A percentile compares a stretch with the other conserved stretches of the same genome.
Evolutionary conservation across 2,329 filamentous ascomycete species (phyloP).

Genomic region (Elsinoe arachidis): DNA sequence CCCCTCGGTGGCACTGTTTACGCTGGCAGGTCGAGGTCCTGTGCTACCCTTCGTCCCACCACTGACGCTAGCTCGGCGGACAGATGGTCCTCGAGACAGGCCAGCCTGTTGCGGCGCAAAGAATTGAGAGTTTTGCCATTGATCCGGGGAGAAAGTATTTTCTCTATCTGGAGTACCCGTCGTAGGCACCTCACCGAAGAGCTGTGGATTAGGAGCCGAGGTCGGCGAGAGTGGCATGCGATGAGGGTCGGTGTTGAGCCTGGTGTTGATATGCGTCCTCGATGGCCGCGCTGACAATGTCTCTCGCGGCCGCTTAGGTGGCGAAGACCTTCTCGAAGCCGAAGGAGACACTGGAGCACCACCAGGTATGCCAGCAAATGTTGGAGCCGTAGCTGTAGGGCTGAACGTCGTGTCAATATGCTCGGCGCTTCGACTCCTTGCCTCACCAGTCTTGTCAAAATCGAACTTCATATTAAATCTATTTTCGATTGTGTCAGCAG

Average conservation of each 20-base stretch:
- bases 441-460: slow-evolving; percentile 20
- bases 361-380: slow-evolving; percentile 31
- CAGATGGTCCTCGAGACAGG: slow-evolving; percentile 9
- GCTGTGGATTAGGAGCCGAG: neutral
- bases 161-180: neutral
- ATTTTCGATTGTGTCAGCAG: slow-evolving; percentile 16
- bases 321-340: slow-evolving; percentile 21
- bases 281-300: slow-evolving; percentile 2
- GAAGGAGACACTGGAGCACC: slow-evolving; percentile 35
- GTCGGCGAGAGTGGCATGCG: slow-evolving; percentile 11
- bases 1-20: slow-evolving; percentile 11
- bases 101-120: slow-evolving; percentile 8
- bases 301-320: slow-evolving; percentile 12
- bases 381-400: slow-evolving; percentile 38
- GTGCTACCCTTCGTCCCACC: neutral
- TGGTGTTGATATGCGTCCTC: slow-evolving; percentile 9
- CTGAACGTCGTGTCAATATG: slow-evolving; percentile 43
- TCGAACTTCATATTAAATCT: slow-evolving; percentile 27
- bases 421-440: slow-evolving; percentile 40
- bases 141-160: slow-evolving; percentile 1
- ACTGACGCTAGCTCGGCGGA: neutral
- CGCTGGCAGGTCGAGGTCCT: neutral
- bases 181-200: slow-evolving; percentile 4
- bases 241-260: slow-evolving; percentile 2
- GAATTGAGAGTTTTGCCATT: slow-evolving; percentile 6